phyloP scores from a whole-genome alignment of 2,329 filamentous ascomycete species.

The Apiospora marii region DNA sequence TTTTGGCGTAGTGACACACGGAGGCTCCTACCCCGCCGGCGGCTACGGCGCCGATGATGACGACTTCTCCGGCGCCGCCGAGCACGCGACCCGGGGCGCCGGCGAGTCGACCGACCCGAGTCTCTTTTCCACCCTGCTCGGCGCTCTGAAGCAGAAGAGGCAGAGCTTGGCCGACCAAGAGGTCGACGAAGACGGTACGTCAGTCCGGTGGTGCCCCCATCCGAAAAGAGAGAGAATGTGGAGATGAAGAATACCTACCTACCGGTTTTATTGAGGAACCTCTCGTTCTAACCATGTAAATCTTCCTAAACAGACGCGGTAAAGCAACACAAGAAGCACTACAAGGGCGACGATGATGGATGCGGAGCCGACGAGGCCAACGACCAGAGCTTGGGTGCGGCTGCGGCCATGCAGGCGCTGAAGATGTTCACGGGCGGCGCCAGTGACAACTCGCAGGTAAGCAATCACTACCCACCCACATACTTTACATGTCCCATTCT shows the following conservation, averaged over 20 bases:
- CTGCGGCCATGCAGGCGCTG: constrained; percentile 82
- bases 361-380: constrained; percentile 58
- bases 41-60: constrained; percentile 52
- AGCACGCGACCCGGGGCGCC: constrained; percentile 56
- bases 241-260: background rate
- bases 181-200: constrained; percentile 58
- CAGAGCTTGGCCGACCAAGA: constrained; percentile 53
- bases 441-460: constrained; percentile 48
- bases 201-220: background rate
- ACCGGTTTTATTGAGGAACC: background rate
- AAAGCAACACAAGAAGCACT: constrained; percentile 78
- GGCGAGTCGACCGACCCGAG: constrained; percentile 55
- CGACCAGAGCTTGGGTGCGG: constrained; percentile 66
- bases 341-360: constrained; percentile 58
- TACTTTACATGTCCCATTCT: background rate
- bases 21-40: constrained; percentile 43
- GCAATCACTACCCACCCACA: background rate
- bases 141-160: constrained; percentile 59
- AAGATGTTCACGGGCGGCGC: constrained; percentile 76
- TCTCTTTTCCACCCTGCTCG: constrained; percentile 59
- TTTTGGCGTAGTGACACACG: constrained; percentile 37
- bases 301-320: constrained; percentile 65
- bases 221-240: too few species aligned
- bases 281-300: background rate
- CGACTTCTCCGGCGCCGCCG: constrained; percentile 56